Percentiles rank a stretch among this genome's conserved stretches.
These are phyloP conservation scores for Cucurbitaria berberidis DNA, from an alignment of 2,329 filamentous ascomycete genomes.

Conservation along the genomic window DNA sequence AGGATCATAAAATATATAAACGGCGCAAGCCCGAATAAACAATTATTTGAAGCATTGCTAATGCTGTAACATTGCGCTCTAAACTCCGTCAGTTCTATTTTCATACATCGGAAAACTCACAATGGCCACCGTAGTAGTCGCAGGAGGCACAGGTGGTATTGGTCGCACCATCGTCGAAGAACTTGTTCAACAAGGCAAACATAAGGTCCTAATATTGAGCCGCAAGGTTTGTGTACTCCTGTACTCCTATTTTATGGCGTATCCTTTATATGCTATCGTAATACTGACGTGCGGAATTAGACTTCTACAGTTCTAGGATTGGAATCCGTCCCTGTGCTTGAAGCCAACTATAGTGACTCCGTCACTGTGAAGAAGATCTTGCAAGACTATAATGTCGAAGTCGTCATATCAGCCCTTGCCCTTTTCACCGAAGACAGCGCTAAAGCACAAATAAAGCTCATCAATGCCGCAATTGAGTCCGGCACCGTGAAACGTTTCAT, in stretches of 20 bases:
- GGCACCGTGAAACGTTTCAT: conserved; percentile 18
- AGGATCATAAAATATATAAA: too few species aligned
- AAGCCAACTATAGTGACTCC: conserved; percentile 14
- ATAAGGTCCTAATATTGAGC: conserved; percentile 22
- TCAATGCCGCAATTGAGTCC: conserved; percentile 19
- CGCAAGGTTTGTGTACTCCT: conserved; percentile 12
- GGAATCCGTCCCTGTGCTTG: conserved; percentile 11
- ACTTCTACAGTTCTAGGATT: background rate
- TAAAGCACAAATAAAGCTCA: conserved; percentile 21
- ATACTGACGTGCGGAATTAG: background rate
- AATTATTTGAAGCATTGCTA: too few species aligned
- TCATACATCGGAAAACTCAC: background rate
- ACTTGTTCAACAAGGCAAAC: conserved; percentile 14
- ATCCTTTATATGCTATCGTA: background rate
- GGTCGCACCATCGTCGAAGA: conserved; percentile 25
- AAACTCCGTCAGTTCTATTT: background rate
- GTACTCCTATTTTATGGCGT: background rate
- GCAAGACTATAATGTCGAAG: conserved; percentile 9
- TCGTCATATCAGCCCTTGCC: conserved; percentile 22
- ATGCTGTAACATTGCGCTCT: too few species aligned
- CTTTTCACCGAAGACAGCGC: conserved; percentile 10
- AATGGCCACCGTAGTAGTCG: conserved; percentile 25
- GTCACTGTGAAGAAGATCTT: conserved; percentile 10
- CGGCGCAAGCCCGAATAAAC: too few species aligned
- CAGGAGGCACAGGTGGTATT: conserved; percentile 31